Evolutionary conservation across 2,329 filamentous ascomycete species (phyloP), one percentile per base, ranked within the genome.

Genomic region (Monosporascus sp.): DNA sequence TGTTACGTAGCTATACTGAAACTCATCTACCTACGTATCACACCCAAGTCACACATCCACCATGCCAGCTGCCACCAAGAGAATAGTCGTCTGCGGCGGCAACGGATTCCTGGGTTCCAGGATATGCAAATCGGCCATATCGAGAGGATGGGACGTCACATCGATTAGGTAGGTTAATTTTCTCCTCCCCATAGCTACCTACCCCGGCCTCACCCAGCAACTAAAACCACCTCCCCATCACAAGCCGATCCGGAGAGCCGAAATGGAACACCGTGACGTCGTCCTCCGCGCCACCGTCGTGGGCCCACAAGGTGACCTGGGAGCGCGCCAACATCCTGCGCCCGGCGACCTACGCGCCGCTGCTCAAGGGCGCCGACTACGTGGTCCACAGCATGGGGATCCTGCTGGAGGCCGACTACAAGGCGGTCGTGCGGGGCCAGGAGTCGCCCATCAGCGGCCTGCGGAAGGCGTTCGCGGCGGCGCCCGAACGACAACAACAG

Each of bases 301-400:
- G 94, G 94, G 85, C 91, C 2, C 82, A 83, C 63, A 84, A 85
- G 48, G 90, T 99, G 5, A 81, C 84, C 58, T 97, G 94, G 94
- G 87, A 91, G 62, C 86, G 86, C 60, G 93, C 87, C 64, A 90
- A 97, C 73, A 87, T 97, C 61, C 83, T 99, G 57, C 83, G 87
- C 56, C 93, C 94, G 1, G 76, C 82, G 1, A 88, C 88, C 19
- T 99, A 97, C 74, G 83, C 82, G 8, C 76, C 86, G 0, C 82
- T 93, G 48, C 83, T 99, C 57, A 81, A 84, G 61, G 84, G 82
- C 53, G 90, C 91, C 56, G 84, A 91, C 69, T 92, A 86, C 53
- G 92, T 97, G 26, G 87, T 99, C 47, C 94, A 99, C 78, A 91
- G 82, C 66, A 92, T 97, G 87, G 94, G 94, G 9, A 97, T 99